phyloP scores from a whole-genome alignment of 352 stramenopile species.

The Phytophthora palmivora region DNA sequence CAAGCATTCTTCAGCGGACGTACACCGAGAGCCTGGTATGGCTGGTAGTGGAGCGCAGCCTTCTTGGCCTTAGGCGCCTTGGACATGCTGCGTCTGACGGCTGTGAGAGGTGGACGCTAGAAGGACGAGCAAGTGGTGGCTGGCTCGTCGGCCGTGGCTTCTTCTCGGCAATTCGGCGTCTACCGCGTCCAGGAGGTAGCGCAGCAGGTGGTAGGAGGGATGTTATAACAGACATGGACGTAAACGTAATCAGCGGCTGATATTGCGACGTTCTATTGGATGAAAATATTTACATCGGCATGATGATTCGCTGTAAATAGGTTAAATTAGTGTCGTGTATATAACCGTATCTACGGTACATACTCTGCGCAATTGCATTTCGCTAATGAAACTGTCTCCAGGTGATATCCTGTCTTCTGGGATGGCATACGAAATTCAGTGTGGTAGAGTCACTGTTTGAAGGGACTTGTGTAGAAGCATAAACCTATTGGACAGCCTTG shows the following conservation, averaged over 20 bases:
- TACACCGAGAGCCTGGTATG: slow-evolving; percentile 68
- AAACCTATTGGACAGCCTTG: too few relatives aligned
- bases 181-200: slow-evolving; percentile 34
- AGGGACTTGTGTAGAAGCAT: too few relatives aligned
- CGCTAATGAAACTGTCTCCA: neutral
- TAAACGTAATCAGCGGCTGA: slow-evolving; percentile 10
- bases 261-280: neutral
- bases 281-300: neutral
- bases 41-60: slow-evolving; percentile 78
- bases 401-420: too few relatives aligned
- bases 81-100: slow-evolving; percentile 50
- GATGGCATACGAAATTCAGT: too few relatives aligned
- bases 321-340: neutral
- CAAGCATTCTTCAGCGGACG: neutral
- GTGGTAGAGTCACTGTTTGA: too few relatives aligned
- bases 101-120: slow-evolving; percentile 1
- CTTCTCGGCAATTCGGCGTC: slow-evolving; percentile 36
- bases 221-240: slow-evolving; percentile 11
- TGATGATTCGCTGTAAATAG: slow-evolving; percentile 5
- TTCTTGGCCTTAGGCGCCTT: slow-evolving; percentile 85
- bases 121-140: too few relatives aligned
- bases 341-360: neutral
- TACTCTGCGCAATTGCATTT: neutral
- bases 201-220: neutral
- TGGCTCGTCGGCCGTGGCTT: slow-evolving; percentile 2